Percentiles rank a stretch among this genome's conserved stretches.
Conservation (phyloP, 257 asterid species). For the Gentiana dahurica region DNA sequence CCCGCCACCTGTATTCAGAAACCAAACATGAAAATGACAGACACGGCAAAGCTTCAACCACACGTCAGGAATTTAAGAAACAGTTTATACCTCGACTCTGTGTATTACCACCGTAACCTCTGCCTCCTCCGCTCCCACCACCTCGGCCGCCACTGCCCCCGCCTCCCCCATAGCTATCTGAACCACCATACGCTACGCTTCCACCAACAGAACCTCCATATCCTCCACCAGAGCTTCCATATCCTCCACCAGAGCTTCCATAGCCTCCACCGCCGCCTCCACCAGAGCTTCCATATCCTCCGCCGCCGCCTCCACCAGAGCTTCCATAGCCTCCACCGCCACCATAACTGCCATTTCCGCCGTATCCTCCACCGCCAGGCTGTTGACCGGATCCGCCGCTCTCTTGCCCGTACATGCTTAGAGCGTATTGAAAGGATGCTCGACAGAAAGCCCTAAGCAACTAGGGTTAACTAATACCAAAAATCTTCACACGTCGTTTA, state of each 20-base stretch:
- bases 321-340: conserved; percentile 8
- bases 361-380: conserved; percentile 49
- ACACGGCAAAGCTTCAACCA: not conserved
- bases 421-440: not conserved
- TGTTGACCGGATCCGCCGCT: conserved; percentile 74
- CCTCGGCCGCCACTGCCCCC: conserved; percentile 4
- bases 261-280: conserved; percentile 24
- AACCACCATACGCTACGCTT: not conserved
- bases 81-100: conserved; percentile 32
- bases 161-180: not conserved
- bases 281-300: conserved; percentile 25
- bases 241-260: conserved; percentile 30
- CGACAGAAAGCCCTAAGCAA: no score
- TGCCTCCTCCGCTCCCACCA: conserved; percentile 28
- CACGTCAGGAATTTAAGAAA: no score
- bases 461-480: no score
- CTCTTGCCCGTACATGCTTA: conserved; percentile 50
- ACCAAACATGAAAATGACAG: not conserved
- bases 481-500: no score
- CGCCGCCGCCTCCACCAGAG: conserved; percentile 17
- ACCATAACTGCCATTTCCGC: conserved; percentile 20
- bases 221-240: conserved; percentile 16
- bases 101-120: conserved; percentile 47
- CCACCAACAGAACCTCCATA: conserved; percentile 4
- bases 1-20: conserved; percentile 24